Conservation (phyloP, 768 basidiomycete species). For the Multifurca ochricompacta region DNA sequence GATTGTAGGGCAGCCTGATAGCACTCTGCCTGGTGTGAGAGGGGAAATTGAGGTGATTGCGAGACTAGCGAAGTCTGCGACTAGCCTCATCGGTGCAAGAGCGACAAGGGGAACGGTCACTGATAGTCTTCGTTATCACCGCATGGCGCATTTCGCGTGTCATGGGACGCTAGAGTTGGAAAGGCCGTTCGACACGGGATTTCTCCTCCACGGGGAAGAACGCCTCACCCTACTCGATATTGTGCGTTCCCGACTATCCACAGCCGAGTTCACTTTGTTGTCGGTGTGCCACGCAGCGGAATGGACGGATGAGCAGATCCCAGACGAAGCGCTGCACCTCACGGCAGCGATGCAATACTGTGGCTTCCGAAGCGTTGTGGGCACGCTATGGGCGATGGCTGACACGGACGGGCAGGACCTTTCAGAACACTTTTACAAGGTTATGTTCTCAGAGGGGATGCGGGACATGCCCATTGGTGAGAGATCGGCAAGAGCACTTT, state of each 20-base stretch:
- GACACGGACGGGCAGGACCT: constrained; percentile 12
- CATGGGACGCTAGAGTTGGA: constrained; percentile 1
- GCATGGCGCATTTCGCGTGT: constrained; percentile 12
- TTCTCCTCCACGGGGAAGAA: neutral
- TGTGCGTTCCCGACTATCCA: neutral
- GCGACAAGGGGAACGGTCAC: neutral
- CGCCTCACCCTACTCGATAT: constrained; percentile 8
- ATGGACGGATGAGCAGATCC: neutral
- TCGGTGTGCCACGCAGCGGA: constrained; percentile 16
- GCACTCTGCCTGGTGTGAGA: neutral
- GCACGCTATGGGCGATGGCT: constrained; percentile 17
- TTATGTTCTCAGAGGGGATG: neutral
- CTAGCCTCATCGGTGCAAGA: neutral
- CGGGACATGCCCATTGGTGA: neutral
- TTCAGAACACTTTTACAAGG: constrained; percentile 1
- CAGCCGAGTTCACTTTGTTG: constrained; percentile 8
- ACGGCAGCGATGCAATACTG: constrained; percentile 18
- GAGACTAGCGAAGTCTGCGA: neutral
- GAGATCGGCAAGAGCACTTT: neutral
- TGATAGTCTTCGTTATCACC: neutral
- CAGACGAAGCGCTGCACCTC: constrained; percentile 19
- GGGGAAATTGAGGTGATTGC: neutral
- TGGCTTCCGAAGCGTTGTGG: constrained; percentile 12
- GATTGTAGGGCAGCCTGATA: neutral
- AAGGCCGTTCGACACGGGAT: constrained; percentile 3